Conservation (phyloP, 2,329 filamentous ascomycete genomes). For the Septoria linicola region DNA sequence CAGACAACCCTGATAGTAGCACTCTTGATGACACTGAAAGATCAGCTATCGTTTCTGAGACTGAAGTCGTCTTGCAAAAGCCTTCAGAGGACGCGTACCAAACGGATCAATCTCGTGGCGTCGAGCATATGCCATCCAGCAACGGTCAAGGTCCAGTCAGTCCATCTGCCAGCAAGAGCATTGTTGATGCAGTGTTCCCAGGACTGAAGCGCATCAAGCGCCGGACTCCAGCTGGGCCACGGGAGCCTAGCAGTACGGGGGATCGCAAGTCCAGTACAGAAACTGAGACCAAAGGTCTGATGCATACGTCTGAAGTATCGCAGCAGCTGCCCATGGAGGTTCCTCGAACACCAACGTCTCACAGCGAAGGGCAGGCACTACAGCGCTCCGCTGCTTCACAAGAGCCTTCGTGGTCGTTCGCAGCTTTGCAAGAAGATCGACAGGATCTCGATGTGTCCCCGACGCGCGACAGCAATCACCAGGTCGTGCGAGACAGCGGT, state of each 20-base stretch:
- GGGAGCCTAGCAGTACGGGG: slow-evolving; percentile 1
- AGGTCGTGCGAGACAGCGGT: slow-evolving; percentile 44
- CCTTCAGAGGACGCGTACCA: background rate
- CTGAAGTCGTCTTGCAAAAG: slow-evolving; percentile 12
- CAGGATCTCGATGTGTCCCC: background rate
- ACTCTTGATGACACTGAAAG: slow-evolving; percentile 39
- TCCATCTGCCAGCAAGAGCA: slow-evolving; percentile 15
- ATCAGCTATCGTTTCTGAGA: slow-evolving; percentile 25
- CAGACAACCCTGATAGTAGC: slow-evolving; percentile 24
- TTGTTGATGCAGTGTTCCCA: slow-evolving; percentile 29
- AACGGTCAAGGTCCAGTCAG: background rate
- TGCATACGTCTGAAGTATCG: slow-evolving; percentile 33
- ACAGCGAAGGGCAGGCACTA: background rate
- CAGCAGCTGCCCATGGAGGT: slow-evolving; percentile 28
- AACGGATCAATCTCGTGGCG: background rate
- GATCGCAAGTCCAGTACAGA: slow-evolving; percentile 12
- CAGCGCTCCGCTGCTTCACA: slow-evolving; percentile 1
- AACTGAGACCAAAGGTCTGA: slow-evolving; percentile 10
- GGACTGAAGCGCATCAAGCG: slow-evolving; percentile 31
- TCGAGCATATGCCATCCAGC: background rate
- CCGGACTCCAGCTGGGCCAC: slow-evolving; percentile 14
- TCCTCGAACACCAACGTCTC: slow-evolving; percentile 4
- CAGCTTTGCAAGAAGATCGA: slow-evolving; percentile 13
- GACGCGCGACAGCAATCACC: slow-evolving; percentile 19
- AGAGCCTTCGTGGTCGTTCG: slow-evolving; percentile 28